Conservation (phyloP, 441 rosid species). For the Bocquillonia castaneifolia region DNA sequence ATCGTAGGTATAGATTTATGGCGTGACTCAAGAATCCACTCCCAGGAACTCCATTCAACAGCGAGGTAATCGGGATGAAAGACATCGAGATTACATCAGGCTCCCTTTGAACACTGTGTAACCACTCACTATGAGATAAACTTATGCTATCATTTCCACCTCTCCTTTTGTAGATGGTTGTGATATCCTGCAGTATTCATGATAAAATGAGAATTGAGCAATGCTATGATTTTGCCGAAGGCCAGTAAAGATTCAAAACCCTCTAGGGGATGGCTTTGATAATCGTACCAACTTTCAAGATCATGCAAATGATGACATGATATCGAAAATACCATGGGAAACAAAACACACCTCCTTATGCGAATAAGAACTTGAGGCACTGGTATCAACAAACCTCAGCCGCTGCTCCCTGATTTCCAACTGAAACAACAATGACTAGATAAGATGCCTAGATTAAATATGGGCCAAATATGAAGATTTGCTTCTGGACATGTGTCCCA, state of each 20-base stretch:
- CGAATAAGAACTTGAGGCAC: conserved; percentile 79
- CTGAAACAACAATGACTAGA: conserved; percentile 45
- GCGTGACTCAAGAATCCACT: conserved; percentile 96
- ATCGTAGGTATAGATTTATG: conserved; percentile 84
- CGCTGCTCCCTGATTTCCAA: conserved; percentile 74
- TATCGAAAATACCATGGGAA: background rate
- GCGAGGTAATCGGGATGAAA: conserved; percentile 83
- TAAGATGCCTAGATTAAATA: conserved; percentile 14
- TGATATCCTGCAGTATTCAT: conserved; percentile 56
- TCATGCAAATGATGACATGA: background rate
- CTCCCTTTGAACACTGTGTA: conserved; percentile 73
- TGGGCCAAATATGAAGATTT: background rate
- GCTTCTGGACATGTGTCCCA: background rate
- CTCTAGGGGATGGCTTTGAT: conserved; percentile 12
- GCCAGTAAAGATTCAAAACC: background rate
- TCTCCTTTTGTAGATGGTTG: conserved; percentile 68
- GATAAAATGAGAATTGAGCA: conserved; percentile 17
- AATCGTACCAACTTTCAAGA: conserved; percentile 8
- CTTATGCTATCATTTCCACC: conserved; percentile 67
- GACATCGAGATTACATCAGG: conserved; percentile 94
- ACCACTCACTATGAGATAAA: conserved; percentile 78
- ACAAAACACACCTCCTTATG: conserved; percentile 69
- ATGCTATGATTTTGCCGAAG: conserved; percentile 1
- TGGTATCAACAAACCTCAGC: conserved; percentile 66
- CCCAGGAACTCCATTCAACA: conserved; percentile 86